Evolutionary conservation across 2,329 filamentous ascomycete species (phyloP), one percentile per base, ranked within the genome.

Genomic region (Ceratocystis papillata): DNA sequence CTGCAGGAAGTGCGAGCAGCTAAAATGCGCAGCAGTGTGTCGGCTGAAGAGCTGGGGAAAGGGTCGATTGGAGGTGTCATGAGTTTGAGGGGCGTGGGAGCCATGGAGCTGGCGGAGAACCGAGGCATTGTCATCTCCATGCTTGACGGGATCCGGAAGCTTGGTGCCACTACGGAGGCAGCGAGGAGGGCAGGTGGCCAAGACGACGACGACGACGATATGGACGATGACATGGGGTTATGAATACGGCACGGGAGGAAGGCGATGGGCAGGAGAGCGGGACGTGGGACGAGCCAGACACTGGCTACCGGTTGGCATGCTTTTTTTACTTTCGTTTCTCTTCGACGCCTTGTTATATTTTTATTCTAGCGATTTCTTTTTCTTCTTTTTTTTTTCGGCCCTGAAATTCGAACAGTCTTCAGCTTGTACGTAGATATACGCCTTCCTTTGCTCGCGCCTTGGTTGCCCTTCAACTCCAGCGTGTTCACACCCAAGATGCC

Each of bases 31-130:
- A 84, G 83, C 45, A 89, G 87, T 69, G 86, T 89, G 15, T 82
- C 85, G 46, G 83, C 85, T 48, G 76, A 96, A 62, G 88, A 91
- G 71, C 83, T 82, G 22, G 87, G 82, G 7, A 57, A 48, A 17
- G 66, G 59, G 1, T 30, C 63, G 10, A 85, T 84, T 2, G 85
- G 86, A 25, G 86, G 92, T n/a, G 83, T 90, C 66, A 81, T 88
- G 73, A 83, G 79, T 66, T 70, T 87, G 66, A 75, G 80, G 1
- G 93, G 93, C 25, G 88, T 97, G 0, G 94, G 94, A 1, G 89
- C 89, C 1, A 91, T 97, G 87, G 94, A 99, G 78, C 80, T 97
- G 61, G 87, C 89, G 0, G 93, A 97, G 77, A 89, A 86, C 65
- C 82, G 93, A 71, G 87, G 85, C 0, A 96, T 96, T 73, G 85